Conservation (phyloP, 441 rosid species). For the Rhodomyrtus psidioides region DNA sequence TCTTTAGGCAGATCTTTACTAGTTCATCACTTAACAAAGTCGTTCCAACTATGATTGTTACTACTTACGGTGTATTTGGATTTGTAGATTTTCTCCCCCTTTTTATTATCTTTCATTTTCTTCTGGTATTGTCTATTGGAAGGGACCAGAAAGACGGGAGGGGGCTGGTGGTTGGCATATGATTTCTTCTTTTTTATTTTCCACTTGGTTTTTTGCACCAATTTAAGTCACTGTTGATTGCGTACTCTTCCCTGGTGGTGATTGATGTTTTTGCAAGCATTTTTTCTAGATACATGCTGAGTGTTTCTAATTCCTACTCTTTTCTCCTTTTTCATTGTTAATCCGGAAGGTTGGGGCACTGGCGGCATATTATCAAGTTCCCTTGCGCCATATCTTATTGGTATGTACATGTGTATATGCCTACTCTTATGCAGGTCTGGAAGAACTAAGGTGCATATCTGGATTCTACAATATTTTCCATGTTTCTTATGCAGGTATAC, state of each 20-base stretch:
- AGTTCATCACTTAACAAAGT: too few relatives aligned
- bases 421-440: background rate
- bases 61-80: background rate
- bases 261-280: background rate
- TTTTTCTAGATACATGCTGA: background rate
- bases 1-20: background rate
- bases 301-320: background rate
- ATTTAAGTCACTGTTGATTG: background rate
- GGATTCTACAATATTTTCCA: background rate
- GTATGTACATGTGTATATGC: conserved; percentile 20
- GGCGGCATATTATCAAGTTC: conserved; percentile 85
- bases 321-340: background rate
- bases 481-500: conserved; percentile 35
- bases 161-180: background rate
- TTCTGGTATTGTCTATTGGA: background rate
- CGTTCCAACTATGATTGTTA: background rate
- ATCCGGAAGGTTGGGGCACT: conserved; percentile 74
- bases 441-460: background rate
- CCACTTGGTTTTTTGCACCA: background rate
- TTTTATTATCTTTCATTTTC: background rate
- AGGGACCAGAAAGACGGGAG: background rate
- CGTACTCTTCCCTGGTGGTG: conserved; percentile 3
- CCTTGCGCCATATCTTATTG: conserved; percentile 82
- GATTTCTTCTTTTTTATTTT: background rate
- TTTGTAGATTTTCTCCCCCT: background rate